Evolutionary conservation across 352 stramenopile genomes (phyloP).

Genomic region (Phytopythium aichiense): DNA sequence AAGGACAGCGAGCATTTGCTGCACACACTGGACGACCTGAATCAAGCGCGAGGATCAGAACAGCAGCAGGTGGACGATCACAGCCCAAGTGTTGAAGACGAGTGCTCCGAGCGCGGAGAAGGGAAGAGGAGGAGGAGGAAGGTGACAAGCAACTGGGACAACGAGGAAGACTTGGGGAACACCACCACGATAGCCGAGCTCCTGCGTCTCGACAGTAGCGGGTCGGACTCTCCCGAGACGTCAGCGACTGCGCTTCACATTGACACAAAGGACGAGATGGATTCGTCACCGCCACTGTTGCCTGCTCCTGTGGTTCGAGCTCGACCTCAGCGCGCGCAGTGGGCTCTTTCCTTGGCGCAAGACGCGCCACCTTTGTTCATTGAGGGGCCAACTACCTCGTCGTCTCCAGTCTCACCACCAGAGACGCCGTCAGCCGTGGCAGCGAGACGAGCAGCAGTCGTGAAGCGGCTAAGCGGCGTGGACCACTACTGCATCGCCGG

Average conservation of each 20-base stretch:
- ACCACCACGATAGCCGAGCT: not conserved
- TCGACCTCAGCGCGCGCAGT: not conserved
- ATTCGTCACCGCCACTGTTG: not conserved
- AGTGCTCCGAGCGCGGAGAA: not conserved
- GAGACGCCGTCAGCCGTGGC: not conserved
- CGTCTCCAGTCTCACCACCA: not conserved
- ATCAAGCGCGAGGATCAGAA: not conserved
- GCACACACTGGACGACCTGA: slow-evolving; percentile 21
- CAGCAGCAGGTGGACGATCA: slow-evolving; percentile 11
- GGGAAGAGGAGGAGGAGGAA: not conserved
- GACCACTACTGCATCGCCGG: slow-evolving; percentile 16
- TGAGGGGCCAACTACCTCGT: not conserved
- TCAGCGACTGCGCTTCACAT: not conserved
- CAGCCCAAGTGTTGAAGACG: not conserved
- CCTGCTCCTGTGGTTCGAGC: not conserved
- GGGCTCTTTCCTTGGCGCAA: not conserved
- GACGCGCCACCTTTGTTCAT: not conserved
- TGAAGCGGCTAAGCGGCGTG: slow-evolving; percentile 3
- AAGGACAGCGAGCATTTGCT: slow-evolving; percentile 18
- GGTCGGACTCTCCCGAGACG: not conserved
- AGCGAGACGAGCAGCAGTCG: not conserved
- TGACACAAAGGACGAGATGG: not conserved
- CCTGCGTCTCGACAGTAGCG: not conserved
- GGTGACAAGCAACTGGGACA: too few species aligned
- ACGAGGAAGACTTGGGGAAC: not conserved